Evolutionary conservation across 1,284 basidiomycete species (phyloP), one percentile per base, ranked within the genome.

Genomic region (Erythrobasidium hasegawianum): DNA sequence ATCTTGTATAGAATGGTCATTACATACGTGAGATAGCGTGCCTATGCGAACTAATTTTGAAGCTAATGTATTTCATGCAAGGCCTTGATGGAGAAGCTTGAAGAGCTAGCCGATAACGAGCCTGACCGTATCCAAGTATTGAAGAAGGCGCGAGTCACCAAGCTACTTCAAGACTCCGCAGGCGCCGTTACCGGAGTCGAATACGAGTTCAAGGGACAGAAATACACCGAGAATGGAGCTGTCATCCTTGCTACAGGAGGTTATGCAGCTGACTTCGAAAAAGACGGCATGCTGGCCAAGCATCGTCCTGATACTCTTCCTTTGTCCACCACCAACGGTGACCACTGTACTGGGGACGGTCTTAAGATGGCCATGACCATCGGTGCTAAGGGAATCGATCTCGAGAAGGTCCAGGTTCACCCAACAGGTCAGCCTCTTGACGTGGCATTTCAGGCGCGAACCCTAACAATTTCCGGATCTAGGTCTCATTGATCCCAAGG

Each of bases 331-430:
- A 97, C 93, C 60, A 97, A 96, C 76, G 93, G 93, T 68, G 92
- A 95, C 75, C 92, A 96, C 79, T 96, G 89, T 76, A 95, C 92
- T 14, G 93, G 93, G 77, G 92, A 95, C 74, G 93, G 93, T 24
- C 90, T 93, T 78, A 96, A 96, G 81, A 83, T 95, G 78, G 77
- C 77, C 8, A 86, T 96, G 80, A 82, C 83, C 22, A 84, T 91
- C 73, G 95, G 95, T 72, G 93, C 90, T 55, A 86, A 83, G 74
- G 91, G 79, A 40, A 84, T 97, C 75, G 95, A 97, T 77, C 84
- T 97, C 71, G 95, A 97, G 81, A 97, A 97, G 81, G 94, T 97
- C n/a, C 95, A 97, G 78, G 90, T 95, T 24, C 91, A 95, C 77
- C 92, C 91, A 14, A 97, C 94, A 9, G 94, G 94, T 33, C 4